Evolutionary conservation across 495 filamentous ascomycete species (phyloP).

Genomic region (Xylaria flabelliformis): DNA sequence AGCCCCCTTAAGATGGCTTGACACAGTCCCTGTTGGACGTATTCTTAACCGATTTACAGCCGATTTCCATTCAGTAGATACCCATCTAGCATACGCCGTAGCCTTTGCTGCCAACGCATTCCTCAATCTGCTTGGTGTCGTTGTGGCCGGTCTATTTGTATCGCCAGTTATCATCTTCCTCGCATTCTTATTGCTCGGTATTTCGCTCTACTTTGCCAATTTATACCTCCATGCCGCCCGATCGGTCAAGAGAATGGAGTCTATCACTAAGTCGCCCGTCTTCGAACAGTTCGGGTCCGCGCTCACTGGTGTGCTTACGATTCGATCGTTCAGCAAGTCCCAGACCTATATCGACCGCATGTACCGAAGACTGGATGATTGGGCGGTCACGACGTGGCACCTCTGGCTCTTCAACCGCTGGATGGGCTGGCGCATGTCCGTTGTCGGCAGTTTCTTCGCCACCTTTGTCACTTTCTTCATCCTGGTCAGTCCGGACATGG

Average conservation of each 20-base stretch:
- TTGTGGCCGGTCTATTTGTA: slow-evolving; percentile 66
- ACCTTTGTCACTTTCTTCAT: slow-evolving; percentile 68
- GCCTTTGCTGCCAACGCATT: slow-evolving; percentile 59
- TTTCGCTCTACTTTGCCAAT: slow-evolving; percentile 63
- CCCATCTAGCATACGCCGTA: slow-evolving; percentile 65
- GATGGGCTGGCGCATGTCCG: slow-evolving; percentile 73
- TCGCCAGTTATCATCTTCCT: slow-evolving; percentile 67
- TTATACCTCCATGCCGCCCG: slow-evolving; percentile 72
- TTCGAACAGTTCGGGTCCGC: slow-evolving; percentile 78
- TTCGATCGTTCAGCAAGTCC: slow-evolving; percentile 73
- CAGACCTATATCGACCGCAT: slow-evolving; percentile 70
- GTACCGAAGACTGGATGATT: slow-evolving; percentile 69
- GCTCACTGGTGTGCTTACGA: slow-evolving; percentile 74
- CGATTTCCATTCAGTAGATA: slow-evolving; percentile 77
- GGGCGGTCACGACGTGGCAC: slow-evolving; percentile 67
- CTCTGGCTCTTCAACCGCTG: slow-evolving; percentile 76
- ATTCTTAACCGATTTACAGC: slow-evolving; percentile 82
- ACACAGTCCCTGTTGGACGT: slow-evolving; percentile 79
- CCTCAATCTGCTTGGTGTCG: slow-evolving; percentile 62
- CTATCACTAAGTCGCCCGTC: slow-evolving; percentile 73
- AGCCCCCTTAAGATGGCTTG: slow-evolving; percentile 76
- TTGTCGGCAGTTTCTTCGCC: slow-evolving; percentile 75
- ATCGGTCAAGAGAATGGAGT: slow-evolving; percentile 78
- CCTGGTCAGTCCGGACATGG: slow-evolving; percentile 66
- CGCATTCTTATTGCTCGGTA: slow-evolving; percentile 56